phyloP scores from a whole-genome alignment of 257 asterid species.

The Solanum sejunctum region DNA sequence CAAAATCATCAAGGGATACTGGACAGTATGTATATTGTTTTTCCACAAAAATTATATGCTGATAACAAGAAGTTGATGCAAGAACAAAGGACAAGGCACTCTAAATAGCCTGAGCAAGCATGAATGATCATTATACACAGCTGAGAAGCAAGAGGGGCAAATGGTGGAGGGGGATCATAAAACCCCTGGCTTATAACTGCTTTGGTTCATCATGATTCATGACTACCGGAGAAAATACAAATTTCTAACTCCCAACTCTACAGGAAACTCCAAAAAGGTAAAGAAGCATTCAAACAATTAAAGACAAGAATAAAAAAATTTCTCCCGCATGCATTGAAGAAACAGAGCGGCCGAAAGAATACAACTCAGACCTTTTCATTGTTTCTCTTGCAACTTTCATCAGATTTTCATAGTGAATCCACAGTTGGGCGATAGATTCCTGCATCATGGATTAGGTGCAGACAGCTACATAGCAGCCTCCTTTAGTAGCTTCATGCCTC shows the following conservation, averaged over 20 bases:
- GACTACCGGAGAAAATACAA: conserved; percentile 39
- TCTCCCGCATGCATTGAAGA: conserved; percentile 28
- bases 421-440: not conserved
- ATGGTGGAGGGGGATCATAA: conserved; percentile 8
- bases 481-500: conserved; percentile 25
- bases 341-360: conserved; percentile 31
- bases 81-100: not conserved
- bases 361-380: conserved; percentile 9
- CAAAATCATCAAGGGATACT: not conserved
- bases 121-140: conserved; percentile 31
- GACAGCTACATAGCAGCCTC: conserved; percentile 1
- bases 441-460: conserved; percentile 8
- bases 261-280: conserved; percentile 22
- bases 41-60: not conserved
- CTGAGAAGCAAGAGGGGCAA: conserved; percentile 16
- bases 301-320: conserved; percentile 52
- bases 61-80: not conserved
- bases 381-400: conserved; percentile 8
- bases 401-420: not conserved
- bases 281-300: conserved; percentile 37
- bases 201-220: conserved; percentile 24
- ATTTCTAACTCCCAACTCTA: conserved; percentile 38
- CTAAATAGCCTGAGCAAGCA: conserved; percentile 16
- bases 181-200: conserved; percentile 19
- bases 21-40: not conserved